Percentiles rank a stretch among this genome's conserved stretches.
These are phyloP conservation scores for Trichosphaerium sp. DNA, from an alignment of 78 protist species.

Conservation along the genomic window DNA sequence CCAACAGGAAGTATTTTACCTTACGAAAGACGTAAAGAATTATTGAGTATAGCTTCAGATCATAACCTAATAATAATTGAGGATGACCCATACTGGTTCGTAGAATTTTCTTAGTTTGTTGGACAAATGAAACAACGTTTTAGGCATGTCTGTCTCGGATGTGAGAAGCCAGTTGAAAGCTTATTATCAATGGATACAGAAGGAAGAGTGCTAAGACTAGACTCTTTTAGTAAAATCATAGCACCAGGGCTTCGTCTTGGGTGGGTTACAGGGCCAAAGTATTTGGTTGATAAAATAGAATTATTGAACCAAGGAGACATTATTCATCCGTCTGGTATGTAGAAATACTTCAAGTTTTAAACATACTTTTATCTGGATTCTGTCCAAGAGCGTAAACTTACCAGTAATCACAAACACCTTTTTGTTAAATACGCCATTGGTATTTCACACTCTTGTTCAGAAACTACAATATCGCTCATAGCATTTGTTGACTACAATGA, in stretches of 20 bases:
- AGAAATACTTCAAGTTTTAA: neutral
- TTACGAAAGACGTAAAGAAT: neutral
- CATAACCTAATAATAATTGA: constrained; percentile 70
- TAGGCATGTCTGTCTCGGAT: neutral
- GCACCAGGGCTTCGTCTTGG: constrained; percentile 80
- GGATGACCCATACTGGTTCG: constrained; percentile 86
- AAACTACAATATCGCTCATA: too few species aligned
- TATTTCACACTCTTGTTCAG: too few species aligned
- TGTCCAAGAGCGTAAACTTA: too few species aligned
- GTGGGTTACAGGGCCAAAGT: constrained; percentile 45
- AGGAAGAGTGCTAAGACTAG: constrained; percentile 75
- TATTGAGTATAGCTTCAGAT: constrained; percentile 28
- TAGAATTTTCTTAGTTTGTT: constrained; percentile 23
- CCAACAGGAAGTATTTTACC: neutral
- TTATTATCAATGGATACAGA: constrained; percentile 62
- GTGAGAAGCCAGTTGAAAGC: neutral
- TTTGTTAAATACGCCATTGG: too few species aligned
- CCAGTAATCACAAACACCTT: too few species aligned
- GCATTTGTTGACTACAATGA: too few species aligned
- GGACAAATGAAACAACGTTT: neutral
- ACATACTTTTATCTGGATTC: neutral
- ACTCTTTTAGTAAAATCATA: constrained; percentile 64
- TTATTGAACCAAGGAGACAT: constrained; percentile 34
- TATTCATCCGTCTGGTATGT: constrained; percentile 48
- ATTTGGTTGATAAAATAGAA: constrained; percentile 36